Base-by-base conservation (phyloP, 1,284 basidiomycete genomes). In the Limonomyces culmigenus region DNA sequence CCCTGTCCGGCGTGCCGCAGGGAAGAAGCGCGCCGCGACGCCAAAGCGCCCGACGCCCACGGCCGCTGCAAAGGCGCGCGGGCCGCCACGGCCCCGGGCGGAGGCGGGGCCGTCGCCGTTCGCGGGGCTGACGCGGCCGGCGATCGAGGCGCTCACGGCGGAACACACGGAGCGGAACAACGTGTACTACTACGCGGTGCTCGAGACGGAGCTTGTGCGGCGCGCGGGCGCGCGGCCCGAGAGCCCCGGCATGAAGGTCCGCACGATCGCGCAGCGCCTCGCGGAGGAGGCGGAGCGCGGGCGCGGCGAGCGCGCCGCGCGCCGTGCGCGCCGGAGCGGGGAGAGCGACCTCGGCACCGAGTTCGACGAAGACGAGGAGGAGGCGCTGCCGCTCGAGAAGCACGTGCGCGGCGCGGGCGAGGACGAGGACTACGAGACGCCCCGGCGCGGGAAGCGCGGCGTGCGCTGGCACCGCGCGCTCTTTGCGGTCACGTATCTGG, bases 381-480 rank as follows among this genome's bases (percentile, higher is more conserved):
- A 44, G 17, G 51, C 46, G 16, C 54, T 50, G 17, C 53, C 59
- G 39, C 50, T 48, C 15, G 52, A 45, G 42, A 50, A 48, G 33
- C 74, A 81, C 56, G 54, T 53, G 37, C 55, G 72, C 45, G 78
- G 75, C 8, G 70, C 81, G 4, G 83, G 85, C 2, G 85, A 88
- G 14, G 83, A 85, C 25, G 83, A 80, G 45, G 84, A 86, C 43
- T 89, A 81, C 45, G 63, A 66, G 47, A 78, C 76, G 2, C 81
- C 46, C 27, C 33, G 39, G 31, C 49, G 49, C 39, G 52, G 58
- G 34, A 56, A 54, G 46, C 72, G 72, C 49, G 59, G 67, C 32
- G 84, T 91, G 18, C 78, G 75, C 51, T 91, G 86, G 86, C 71
- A 87, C 52, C 65, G 63, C 37, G 75, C 74, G 6, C 54, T 89